These are phyloP conservation scores for Phialophora chinensis DNA, from an alignment of 2,329 filamentous ascomycete genomes.

Conservation along the genomic window DNA sequence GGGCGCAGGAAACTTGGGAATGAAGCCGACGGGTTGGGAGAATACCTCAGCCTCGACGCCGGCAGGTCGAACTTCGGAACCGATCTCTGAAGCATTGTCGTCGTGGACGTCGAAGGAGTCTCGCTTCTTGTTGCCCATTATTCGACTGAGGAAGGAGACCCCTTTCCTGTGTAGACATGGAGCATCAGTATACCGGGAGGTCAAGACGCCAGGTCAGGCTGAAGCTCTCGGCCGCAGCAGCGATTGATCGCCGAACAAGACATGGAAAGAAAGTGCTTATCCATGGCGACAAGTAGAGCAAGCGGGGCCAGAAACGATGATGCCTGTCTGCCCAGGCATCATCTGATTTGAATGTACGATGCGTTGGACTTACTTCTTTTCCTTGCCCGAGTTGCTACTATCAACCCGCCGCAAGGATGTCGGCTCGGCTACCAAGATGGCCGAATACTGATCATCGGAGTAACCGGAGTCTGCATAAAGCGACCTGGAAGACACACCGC, in stretches of 20 bases:
- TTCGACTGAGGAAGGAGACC: constrained; percentile 85
- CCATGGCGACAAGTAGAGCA: constrained; percentile 2
- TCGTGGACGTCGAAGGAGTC: constrained; percentile 54
- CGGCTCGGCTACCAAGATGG: constrained; percentile 43
- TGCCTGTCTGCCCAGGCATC: constrained; percentile 13
- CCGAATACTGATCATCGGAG: constrained; percentile 43
- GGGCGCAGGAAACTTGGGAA: constrained; percentile 84
- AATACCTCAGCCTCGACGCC: constrained; percentile 84
- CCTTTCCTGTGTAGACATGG: constrained; percentile 68
- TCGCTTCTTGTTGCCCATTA: constrained; percentile 79
- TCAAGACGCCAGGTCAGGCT: background rate
- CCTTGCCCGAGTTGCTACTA: constrained; percentile 54
- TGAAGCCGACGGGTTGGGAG: constrained; percentile 78
- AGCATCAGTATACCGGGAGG: constrained; percentile 13
- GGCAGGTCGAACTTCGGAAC: constrained; percentile 73
- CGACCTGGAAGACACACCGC: constrained; percentile 47
- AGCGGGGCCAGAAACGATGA: constrained; percentile 4
- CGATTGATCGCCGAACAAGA: constrained; percentile 13
- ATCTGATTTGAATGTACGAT: background rate
- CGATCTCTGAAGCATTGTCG: constrained; percentile 69
- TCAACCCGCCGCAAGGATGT: constrained; percentile 40
- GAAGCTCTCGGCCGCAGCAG: constrained; percentile 1
- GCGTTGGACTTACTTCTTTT: constrained; percentile 66
- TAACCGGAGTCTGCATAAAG: constrained; percentile 48
- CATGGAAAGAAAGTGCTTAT: constrained; percentile 20